phyloP scores from a whole-genome alignment of 805 yeast genomes.

The Cephaloascus albidus region DNA sequence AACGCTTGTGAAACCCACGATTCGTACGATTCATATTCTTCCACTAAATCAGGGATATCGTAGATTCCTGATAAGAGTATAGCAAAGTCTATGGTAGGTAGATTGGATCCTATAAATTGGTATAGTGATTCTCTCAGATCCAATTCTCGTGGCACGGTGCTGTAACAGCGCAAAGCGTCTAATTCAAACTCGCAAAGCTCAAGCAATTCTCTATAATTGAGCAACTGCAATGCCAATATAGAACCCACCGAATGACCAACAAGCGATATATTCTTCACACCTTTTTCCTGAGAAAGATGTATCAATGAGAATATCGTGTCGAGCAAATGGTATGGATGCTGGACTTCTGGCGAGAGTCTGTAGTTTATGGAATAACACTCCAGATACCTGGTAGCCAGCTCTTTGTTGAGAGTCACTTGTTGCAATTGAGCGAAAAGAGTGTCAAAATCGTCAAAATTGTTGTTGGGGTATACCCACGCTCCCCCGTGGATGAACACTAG shows the following conservation, averaged over 20 bases:
- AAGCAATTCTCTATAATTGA: constrained; percentile 13
- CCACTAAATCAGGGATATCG: constrained; percentile 36
- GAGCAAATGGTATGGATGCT: constrained; percentile 51
- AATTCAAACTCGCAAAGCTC: constrained; percentile 2
- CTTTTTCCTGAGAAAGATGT: constrained; percentile 10
- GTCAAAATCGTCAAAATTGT: background rate
- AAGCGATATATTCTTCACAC: constrained; percentile 14
- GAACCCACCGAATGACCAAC: constrained; percentile 85
- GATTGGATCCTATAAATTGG: background rate
- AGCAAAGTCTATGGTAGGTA: constrained; percentile 11
- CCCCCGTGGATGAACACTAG: background rate
- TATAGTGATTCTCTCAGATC: background rate
- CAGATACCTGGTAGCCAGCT: background rate
- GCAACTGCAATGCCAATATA: constrained; percentile 47
- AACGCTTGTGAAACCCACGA: constrained; percentile 56
- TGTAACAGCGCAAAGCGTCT: background rate
- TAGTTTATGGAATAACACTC: constrained; percentile 45
- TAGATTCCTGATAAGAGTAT: constrained; percentile 65
- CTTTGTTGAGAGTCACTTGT: background rate
- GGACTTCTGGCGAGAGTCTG: constrained; percentile 51
- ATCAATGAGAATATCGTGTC: constrained; percentile 44
- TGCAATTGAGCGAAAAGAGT: no score
- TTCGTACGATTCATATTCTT: constrained; percentile 53
- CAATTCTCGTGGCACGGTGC: no score
- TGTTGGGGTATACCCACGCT: background rate